A percentile compares a stretch with the other conserved stretches of the same genome.
phyloP scores from a whole-genome alignment of 805 yeast genomes.

The Wickerhamomyces sydowiorum region DNA sequence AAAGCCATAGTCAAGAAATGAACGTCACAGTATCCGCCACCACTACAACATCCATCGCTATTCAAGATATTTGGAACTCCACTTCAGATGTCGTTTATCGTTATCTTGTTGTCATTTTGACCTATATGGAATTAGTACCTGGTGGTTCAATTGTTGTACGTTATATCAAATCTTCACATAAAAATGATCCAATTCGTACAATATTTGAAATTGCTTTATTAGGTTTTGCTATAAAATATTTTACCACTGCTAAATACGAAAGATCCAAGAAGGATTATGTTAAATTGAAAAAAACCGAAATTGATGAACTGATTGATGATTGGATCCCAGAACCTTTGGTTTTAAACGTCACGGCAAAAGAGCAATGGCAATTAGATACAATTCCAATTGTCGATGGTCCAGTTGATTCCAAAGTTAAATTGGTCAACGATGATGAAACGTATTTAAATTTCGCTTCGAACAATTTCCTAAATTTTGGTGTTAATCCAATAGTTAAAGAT shows the following conservation, averaged over 20 bases:
- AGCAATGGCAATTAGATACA: slow-evolving; percentile 55
- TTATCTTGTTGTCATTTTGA: neutral
- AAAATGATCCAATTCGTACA: slow-evolving; percentile 90
- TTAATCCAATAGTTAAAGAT: slow-evolving; percentile 37
- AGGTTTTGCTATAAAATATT: slow-evolving; percentile 79
- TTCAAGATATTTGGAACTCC: neutral
- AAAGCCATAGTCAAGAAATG: no score
- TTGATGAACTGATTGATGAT: slow-evolving; percentile 78
- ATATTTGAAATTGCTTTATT: slow-evolving; percentile 71
- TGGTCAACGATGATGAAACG: slow-evolving; percentile 24
- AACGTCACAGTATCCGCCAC: neutral
- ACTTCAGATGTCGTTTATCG: neutral
- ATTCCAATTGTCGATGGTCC: slow-evolving; percentile 61
- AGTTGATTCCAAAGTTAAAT: slow-evolving; percentile 26
- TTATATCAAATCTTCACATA: slow-evolving; percentile 81
- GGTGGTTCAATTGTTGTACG: slow-evolving; percentile 56
- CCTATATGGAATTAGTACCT: slow-evolving; percentile 30
- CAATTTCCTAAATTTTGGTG: slow-evolving; percentile 65
- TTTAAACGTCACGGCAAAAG: slow-evolving; percentile 40
- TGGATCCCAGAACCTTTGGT: slow-evolving; percentile 92
- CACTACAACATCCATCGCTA: neutral
- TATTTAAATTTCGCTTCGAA: slow-evolving; percentile 65
- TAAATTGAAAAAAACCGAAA: slow-evolving; percentile 52
- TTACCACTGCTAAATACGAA: slow-evolving; percentile 67
- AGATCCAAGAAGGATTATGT: slow-evolving; percentile 69